Evolutionary conservation across 2,329 filamentous ascomycete species (phyloP).

Genomic region (Lanzia echinophila): DNA sequence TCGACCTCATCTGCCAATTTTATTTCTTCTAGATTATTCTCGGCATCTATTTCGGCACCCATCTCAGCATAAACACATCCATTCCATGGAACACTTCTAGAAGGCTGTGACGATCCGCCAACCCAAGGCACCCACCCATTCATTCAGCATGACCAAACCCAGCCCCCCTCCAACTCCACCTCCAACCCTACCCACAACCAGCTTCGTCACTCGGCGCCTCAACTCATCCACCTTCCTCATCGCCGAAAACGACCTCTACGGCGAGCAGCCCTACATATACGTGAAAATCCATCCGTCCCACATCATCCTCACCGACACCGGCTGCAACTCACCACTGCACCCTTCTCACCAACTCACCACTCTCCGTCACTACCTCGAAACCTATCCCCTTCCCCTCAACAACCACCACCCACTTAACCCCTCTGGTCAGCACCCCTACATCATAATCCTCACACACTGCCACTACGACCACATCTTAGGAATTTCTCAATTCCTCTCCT

Average conservation of each 20-base stretch:
- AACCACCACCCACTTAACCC: conserved; percentile 34
- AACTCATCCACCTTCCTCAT: conserved; percentile 40
- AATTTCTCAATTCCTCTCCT: conserved; percentile 20
- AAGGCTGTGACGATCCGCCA: no score
- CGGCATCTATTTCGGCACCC: no score
- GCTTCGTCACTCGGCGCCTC: conserved; percentile 33
- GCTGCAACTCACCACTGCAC: conserved; percentile 34
- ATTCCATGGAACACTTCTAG: no score
- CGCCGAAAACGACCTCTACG: conserved; percentile 37
- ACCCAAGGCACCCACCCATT: background rate
- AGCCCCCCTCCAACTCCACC: background rate
- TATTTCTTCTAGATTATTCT: no score
- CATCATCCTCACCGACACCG: conserved; percentile 39
- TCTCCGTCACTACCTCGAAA: conserved; percentile 38
- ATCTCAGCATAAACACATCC: no score
- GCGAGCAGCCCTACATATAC: conserved; percentile 41
- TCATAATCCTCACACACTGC: conserved; percentile 41
- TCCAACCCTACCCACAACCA: conserved; percentile 14
- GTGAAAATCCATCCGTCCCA: conserved; percentile 35
- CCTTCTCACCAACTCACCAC: conserved; percentile 28
- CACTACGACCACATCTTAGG: conserved; percentile 39
- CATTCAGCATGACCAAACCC: background rate
- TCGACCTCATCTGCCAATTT: no score
- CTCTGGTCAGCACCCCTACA: conserved; percentile 30
- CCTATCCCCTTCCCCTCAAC: conserved; percentile 33